These are phyloP conservation scores for Saccharomycopsis sp. DNA, from an alignment of 805 yeast species.

Conservation along the genomic window DNA sequence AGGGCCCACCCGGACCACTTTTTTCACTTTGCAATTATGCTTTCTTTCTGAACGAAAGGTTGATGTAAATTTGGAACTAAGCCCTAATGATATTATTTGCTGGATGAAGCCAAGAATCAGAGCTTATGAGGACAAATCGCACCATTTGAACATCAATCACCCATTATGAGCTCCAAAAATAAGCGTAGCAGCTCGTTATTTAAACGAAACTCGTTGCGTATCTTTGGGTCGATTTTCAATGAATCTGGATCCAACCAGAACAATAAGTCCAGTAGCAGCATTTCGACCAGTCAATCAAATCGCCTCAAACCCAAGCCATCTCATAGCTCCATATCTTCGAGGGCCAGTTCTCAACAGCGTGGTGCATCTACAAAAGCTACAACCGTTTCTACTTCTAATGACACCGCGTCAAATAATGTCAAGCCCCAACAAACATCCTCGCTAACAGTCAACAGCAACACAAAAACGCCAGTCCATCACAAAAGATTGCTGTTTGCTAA, in stretches of 20 bases:
- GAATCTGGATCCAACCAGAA: constrained; percentile 4
- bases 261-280: constrained; percentile 1
- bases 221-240: constrained; percentile 18
- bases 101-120: too few relatives aligned
- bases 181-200: constrained; percentile 14
- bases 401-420: background rate
- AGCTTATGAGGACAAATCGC: too few relatives aligned
- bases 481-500: background rate
- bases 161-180: constrained; percentile 1
- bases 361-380: background rate
- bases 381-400: background rate
- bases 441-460: background rate
- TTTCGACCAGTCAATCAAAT: background rate
- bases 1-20: too few relatives aligned
- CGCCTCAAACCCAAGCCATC: background rate
- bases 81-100: too few relatives aligned
- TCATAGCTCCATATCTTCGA: background rate
- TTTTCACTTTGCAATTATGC: too few relatives aligned
- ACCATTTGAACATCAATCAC: background rate
- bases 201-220: constrained; percentile 14
- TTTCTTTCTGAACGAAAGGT: too few relatives aligned
- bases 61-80: too few relatives aligned
- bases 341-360: background rate
- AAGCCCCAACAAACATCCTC: background rate
- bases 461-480: background rate